Evolutionary conservation across 495 filamentous ascomycete species (phyloP), one percentile per base, ranked within the genome.

Genomic region (Podospora fimiseda): DNA sequence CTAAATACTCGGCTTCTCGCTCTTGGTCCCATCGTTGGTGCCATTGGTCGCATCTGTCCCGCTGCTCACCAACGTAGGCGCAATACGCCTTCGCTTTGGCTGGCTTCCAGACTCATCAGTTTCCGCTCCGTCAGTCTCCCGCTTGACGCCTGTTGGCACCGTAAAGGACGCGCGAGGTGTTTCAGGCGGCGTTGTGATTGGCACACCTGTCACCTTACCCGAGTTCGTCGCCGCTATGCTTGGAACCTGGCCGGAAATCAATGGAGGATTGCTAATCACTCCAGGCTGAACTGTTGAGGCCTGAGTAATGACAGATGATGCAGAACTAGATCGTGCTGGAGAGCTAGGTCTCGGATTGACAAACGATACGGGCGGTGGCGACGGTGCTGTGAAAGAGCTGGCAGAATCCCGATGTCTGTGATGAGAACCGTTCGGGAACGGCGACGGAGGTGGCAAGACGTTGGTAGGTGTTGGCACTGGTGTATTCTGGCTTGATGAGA

Each of bases 321-420:
- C 78, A 8, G 93, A 96, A 55, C 87, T 94, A 1, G 90, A 92
- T 38, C 92, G 76, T 2, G 88, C 79, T 14, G 88, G 89, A 20
- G 87, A 90, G 6, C 81, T 78, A 9, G 88, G 87, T 16, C 83
- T 83, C 59, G 71, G 55, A 61, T 67, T 66, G 56, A 73, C 54
- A 68, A 78, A 63, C 44, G 73, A 63, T 2, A 71, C 61, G n/a
- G 74, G 63, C 20, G 73, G 60, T 19, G 80, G 80, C 3, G 80
- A 81, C 2, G 80, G 72, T 15, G 84, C 80, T 21, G 77, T 76
- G 60, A 73, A 72, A 14, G 76, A 69, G 59, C 73, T 66, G 27
- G 71, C 58, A 15, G 72, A 72, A 60, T 77, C 65, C 22, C 78
- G 75, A 54, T 69, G 79, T 50, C 72, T 79, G 60, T 74, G 79